Percentiles rank a stretch among this genome's conserved stretches.
Evolutionary conservation across 2,329 filamentous ascomycete species (phyloP).

Genomic region (Balansia obtecta): DNA sequence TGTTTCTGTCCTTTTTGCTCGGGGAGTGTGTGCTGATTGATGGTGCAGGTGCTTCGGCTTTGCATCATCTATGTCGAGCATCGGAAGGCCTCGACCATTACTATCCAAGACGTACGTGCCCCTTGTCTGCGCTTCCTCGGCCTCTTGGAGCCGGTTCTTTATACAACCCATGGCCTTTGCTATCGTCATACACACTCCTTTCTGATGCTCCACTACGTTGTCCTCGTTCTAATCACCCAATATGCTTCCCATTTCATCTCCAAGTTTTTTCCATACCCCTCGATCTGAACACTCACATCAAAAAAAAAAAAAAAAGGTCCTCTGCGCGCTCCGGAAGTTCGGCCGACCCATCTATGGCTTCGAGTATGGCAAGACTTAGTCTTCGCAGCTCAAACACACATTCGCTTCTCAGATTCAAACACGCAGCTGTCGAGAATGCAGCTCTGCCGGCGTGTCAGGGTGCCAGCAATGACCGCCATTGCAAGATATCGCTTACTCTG

Average conservation of each 20-base stretch:
- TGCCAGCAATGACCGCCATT: no score
- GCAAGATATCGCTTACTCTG: no score
- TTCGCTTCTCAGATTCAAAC: no score
- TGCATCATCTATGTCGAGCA: constrained; percentile 41
- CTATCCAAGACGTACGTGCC: constrained; percentile 43
- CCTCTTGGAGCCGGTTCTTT: background rate
- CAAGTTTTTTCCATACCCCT: no score
- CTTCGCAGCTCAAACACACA: background rate
- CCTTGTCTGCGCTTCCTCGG: no score
- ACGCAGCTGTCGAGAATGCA: no score
- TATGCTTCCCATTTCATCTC: no score
- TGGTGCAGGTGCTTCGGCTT: constrained; percentile 35
- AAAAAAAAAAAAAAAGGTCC: no score
- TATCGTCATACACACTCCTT: constrained; percentile 2
- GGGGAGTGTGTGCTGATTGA: background rate
- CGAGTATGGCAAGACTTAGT: constrained; percentile 19
- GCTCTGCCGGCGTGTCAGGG: no score
- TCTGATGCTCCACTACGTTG: no score
- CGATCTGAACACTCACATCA: background rate
- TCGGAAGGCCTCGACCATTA: constrained; percentile 47
- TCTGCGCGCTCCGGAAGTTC: constrained; percentile 34
- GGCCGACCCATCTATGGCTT: constrained; percentile 48
- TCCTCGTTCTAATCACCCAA: no score
- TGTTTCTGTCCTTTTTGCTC: background rate
- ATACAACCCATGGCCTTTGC: background rate